These are phyloP conservation scores for Botrytis sinoallii DNA, from an alignment of 2,329 filamentous ascomycete genomes.

Conservation along the genomic window DNA sequence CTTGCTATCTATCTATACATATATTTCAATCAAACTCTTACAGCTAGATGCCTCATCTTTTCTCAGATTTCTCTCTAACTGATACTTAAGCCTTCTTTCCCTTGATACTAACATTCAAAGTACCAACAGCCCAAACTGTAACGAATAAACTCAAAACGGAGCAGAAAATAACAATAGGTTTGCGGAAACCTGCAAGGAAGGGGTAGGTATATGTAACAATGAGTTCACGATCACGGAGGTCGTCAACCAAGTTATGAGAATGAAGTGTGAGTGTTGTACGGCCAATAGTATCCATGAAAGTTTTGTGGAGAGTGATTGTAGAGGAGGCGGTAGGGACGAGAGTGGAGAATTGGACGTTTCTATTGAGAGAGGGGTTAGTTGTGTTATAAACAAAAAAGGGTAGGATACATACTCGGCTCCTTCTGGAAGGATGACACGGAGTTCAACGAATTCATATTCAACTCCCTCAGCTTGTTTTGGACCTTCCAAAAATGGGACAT, in stretches of 20 bases:
- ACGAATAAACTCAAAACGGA: conserved; percentile 73
- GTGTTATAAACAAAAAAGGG: conserved; percentile 47
- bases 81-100: conserved; percentile 24
- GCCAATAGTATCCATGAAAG: conserved; percentile 90
- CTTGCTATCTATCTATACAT: conserved; percentile 15
- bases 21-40: not conserved
- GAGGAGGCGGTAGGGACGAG: conserved; percentile 67
- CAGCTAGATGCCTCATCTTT: not conserved
- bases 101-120: conserved; percentile 35
- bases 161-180: conserved; percentile 77
- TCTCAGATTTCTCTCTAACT: not conserved
- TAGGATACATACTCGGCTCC: conserved; percentile 69
- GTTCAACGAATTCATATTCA: conserved; percentile 75
- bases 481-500: conserved; percentile 89
- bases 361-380: conserved; percentile 41
- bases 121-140: conserved; percentile 68
- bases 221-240: conserved; percentile 78
- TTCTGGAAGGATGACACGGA: conserved; percentile 86
- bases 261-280: conserved; percentile 78
- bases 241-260: conserved; percentile 84
- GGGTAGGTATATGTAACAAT: conserved; percentile 88
- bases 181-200: conserved; percentile 69
- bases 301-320: conserved; percentile 65
- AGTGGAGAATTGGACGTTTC: conserved; percentile 76
- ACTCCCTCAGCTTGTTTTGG: conserved; percentile 82